Conservation (phyloP, 805 yeast genomes). For the Kodamaea kakaduensis region DNA sequence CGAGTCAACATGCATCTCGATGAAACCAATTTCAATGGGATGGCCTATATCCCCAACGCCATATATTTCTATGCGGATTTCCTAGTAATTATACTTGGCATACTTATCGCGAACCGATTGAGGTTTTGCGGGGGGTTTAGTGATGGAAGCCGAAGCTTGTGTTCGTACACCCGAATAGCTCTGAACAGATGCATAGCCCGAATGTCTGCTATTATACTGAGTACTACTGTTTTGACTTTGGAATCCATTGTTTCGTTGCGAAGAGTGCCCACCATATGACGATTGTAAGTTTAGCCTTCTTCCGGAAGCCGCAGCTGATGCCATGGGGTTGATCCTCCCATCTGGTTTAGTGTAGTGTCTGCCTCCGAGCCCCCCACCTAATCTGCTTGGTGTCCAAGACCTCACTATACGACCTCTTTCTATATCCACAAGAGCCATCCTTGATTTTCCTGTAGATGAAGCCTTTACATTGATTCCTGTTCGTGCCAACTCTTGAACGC, state of each 20-base stretch:
- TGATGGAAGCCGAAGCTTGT: conserved; percentile 1
- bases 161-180: conserved; percentile 1
- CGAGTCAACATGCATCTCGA: too few species aligned
- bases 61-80: too few species aligned
- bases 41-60: too few species aligned
- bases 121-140: conserved; percentile 6
- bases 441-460: conserved; percentile 36
- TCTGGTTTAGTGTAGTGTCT: conserved; percentile 51
- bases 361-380: conserved; percentile 96
- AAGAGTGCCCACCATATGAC: not conserved
- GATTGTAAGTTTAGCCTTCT: conserved; percentile 10
- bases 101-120: conserved; percentile 22
- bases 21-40: too few species aligned
- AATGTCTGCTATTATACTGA: not conserved
- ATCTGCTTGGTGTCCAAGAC: conserved; percentile 66
- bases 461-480: conserved; percentile 32
- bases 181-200: too few species aligned
- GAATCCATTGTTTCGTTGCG: not conserved
- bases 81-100: conserved; percentile 18
- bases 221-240: not conserved
- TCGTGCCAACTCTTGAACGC: conserved; percentile 54
- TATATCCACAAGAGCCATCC: conserved; percentile 63
- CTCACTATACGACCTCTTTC: conserved; percentile 66
- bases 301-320: conserved; percentile 37
- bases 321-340: conserved; percentile 17